Conservation (phyloP, 495 filamentous ascomycete species). For the Lasiosphaeriaceae sp. region DNA sequence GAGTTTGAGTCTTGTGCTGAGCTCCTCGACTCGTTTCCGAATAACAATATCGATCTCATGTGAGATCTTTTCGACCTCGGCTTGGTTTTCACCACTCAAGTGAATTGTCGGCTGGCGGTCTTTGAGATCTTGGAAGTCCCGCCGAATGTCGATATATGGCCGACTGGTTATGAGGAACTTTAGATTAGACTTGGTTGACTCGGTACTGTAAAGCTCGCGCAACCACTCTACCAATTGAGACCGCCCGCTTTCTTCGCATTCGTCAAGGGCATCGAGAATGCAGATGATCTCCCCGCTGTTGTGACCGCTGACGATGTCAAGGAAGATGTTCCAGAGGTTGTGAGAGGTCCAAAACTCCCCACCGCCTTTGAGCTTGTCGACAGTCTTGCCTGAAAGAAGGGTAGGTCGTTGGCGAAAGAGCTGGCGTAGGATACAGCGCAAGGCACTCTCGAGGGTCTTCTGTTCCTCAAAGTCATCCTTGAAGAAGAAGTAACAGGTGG, state of each 20-base stretch:
- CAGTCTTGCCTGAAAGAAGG: conserved; percentile 29
- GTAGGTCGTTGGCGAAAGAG: conserved; percentile 32
- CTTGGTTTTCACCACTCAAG: conserved; percentile 25
- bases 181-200: conserved; percentile 12
- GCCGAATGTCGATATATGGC: conserved; percentile 39
- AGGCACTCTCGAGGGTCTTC: conserved; percentile 33
- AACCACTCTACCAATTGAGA: conserved; percentile 7
- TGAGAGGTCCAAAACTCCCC: conserved; percentile 18
- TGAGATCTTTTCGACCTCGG: conserved; percentile 6
- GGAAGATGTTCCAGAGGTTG: conserved; percentile 43
- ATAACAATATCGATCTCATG: conserved; percentile 15
- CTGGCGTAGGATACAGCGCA: conserved; percentile 47
- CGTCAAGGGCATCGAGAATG: conserved; percentile 48
- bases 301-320: conserved; percentile 24
- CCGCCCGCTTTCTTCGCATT: conserved; percentile 25
- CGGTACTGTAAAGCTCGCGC: not conserved
- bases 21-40: not conserved
- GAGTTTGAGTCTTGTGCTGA: not conserved
- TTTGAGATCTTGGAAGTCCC: conserved; percentile 25
- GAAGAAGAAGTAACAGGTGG: conserved; percentile 50
- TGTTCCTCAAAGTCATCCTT: conserved; percentile 48
- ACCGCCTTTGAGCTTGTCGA: conserved; percentile 15
- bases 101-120: conserved; percentile 30
- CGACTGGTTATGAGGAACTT: conserved; percentile 51
- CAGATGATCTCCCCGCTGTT: conserved; percentile 44